Conservation (phyloP, 345 rosid species). For the Dovyalis caffra region DNA sequence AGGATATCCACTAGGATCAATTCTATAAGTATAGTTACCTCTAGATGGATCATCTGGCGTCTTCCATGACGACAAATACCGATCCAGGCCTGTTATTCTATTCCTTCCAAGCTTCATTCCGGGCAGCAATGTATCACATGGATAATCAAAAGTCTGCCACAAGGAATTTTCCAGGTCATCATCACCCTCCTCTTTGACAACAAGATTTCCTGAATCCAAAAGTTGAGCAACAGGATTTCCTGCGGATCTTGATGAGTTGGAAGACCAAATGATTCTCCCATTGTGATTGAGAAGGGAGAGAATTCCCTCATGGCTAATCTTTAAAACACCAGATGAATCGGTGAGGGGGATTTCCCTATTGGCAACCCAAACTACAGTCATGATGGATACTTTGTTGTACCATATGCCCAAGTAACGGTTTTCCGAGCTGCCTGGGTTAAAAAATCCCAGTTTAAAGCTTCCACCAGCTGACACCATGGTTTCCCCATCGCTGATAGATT, state of each 20-base stretch:
- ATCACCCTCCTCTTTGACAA: not conserved
- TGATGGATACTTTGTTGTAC: too few relatives aligned
- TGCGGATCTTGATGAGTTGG: too few relatives aligned
- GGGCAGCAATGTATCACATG: not conserved
- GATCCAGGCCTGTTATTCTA: not conserved
- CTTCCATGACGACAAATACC: slow-evolving; percentile 41
- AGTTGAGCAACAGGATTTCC: not conserved
- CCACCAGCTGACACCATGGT: not conserved
- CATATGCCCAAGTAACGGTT: too few relatives aligned
- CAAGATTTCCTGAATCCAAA: not conserved
- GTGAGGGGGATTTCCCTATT: too few relatives aligned
- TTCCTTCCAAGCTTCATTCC: slow-evolving; percentile 1
- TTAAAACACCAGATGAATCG: too few relatives aligned
- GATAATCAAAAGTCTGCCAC: slow-evolving; percentile 4
- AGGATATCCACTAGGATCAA: slow-evolving; percentile 28
- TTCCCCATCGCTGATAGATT: slow-evolving; percentile 1
- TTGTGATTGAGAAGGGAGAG: too few relatives aligned
- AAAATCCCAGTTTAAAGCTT: not conserved
- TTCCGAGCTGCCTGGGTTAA: too few relatives aligned
- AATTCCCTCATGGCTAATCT: too few relatives aligned
- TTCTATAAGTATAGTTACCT: slow-evolving; percentile 18
- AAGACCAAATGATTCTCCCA: too few relatives aligned
- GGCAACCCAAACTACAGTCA: too few relatives aligned
- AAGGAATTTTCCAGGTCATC: not conserved
- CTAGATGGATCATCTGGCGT: slow-evolving; percentile 33